phyloP scores from a whole-genome alignment of 169 alveolate genomes.

The Plasmodium yoelii region DNA sequence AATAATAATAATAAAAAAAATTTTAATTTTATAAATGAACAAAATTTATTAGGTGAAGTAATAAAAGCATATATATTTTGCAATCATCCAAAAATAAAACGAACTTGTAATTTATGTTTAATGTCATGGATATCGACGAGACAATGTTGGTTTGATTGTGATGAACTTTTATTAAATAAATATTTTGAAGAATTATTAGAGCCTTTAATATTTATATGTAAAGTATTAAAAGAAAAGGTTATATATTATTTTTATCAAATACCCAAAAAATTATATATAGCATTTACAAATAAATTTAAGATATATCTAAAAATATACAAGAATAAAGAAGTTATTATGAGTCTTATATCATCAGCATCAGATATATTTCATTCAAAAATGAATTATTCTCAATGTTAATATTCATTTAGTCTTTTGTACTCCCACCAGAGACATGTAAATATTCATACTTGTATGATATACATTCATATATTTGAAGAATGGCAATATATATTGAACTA shows the following conservation, averaged over 20 bases:
- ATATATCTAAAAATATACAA: conserved; percentile 17
- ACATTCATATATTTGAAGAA: too few species aligned
- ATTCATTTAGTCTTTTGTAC: not conserved
- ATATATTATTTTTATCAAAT: conserved; percentile 28
- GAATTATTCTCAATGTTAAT: not conserved
- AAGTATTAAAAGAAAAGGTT: conserved; percentile 29
- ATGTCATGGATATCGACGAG: conserved; percentile 30
- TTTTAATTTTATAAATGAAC: not conserved
- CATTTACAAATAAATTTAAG: conserved; percentile 21
- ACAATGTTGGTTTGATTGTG: conserved; percentile 33
- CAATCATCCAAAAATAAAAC: conserved; percentile 12
- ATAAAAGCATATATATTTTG: conserved; percentile 34
- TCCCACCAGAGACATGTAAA: not conserved
- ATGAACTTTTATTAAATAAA: conserved; percentile 19
- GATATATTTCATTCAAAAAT: conserved; percentile 23
- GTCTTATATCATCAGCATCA: conserved; percentile 23
- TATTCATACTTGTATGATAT: too few species aligned
- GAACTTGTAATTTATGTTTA: conserved; percentile 25
- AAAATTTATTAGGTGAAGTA: conserved; percentile 25
- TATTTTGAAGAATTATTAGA: conserved; percentile 26
- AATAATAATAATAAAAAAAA: not conserved
- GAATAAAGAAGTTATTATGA: conserved; percentile 21
- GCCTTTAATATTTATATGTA: conserved; percentile 17
- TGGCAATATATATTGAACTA: too few species aligned
- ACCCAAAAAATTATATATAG: conserved; percentile 21